A percentile compares a stretch with the other conserved stretches of the same genome.
These are phyloP conservation scores for Magnusiomyces sp. DNA, from an alignment of 1,139 yeast species.

Conservation along the genomic window DNA sequence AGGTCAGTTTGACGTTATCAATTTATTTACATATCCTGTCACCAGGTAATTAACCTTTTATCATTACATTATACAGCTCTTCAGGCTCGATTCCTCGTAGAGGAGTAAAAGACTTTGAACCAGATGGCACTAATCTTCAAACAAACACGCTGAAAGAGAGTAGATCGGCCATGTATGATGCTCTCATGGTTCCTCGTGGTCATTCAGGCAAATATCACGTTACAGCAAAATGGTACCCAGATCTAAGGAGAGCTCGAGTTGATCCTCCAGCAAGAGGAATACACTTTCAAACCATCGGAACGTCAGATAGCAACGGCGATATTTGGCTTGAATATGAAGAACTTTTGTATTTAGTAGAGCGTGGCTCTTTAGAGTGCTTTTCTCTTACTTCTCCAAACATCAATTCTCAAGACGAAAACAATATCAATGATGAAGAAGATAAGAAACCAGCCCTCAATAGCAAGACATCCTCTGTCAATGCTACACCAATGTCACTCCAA, in stretches of 20 bases:
- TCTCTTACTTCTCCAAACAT: conserved; percentile 19
- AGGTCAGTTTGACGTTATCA: not conserved
- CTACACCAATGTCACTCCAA: conserved; percentile 44
- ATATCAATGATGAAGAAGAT: too few species aligned
- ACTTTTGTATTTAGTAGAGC: conserved; percentile 64
- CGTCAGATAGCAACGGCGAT: conserved; percentile 40
- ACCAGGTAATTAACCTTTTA: conserved; percentile 8
- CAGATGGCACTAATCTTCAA: conserved; percentile 68
- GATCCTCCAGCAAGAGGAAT: conserved; percentile 55
- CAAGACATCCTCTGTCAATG: too few species aligned
- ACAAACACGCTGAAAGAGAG: conserved; percentile 43
- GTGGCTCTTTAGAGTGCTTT: conserved; percentile 68
- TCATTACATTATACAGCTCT: conserved; percentile 28
- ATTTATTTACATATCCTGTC: not conserved
- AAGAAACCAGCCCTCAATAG: too few species aligned
- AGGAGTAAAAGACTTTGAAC: conserved; percentile 84
- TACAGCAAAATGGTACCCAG: conserved; percentile 41
- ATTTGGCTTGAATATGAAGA: conserved; percentile 58
- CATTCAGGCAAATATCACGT: conserved; percentile 36
- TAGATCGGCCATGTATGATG: conserved; percentile 63
- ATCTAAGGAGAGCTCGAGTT: conserved; percentile 39
- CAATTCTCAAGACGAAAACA: too few species aligned
- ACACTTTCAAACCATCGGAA: conserved; percentile 67
- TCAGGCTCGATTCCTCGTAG: conserved; percentile 34
- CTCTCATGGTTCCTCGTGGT: conserved; percentile 52